phyloP scores from a whole-genome alignment of 495 filamentous ascomycete genomes.

The Pseudotulostoma volvatum region DNA sequence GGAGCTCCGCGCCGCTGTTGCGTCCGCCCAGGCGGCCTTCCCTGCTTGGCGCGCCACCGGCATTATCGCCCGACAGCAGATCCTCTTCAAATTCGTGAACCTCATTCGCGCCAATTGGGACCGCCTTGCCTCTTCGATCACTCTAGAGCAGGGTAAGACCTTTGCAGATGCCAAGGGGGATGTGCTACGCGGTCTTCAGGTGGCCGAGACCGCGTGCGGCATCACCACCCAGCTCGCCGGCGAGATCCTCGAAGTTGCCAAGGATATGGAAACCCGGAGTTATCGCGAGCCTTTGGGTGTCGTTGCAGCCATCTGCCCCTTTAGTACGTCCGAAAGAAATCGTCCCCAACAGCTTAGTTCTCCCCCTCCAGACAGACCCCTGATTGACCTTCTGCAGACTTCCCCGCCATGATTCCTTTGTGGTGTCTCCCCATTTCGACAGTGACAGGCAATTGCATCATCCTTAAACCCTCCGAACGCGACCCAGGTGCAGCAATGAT shows the following conservation, averaged over 20 bases:
- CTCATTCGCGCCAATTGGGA: slow-evolving; percentile 95
- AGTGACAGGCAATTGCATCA: slow-evolving; percentile 81
- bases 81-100: slow-evolving; percentile 90
- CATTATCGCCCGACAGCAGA: slow-evolving; percentile 74
- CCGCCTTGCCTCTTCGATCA: slow-evolving; percentile 84
- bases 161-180: slow-evolving; percentile 92
- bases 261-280: slow-evolving; percentile 96
- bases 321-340: slow-evolving; percentile 55
- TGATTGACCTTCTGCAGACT: no score
- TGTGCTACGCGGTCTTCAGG: slow-evolving; percentile 87
- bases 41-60: slow-evolving; percentile 72
- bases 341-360: no score
- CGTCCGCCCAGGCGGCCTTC: slow-evolving; percentile 80
- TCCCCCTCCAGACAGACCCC: no score
- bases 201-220: slow-evolving; percentile 88
- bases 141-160: slow-evolving; percentile 96
- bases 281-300: slow-evolving; percentile 90
- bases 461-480: slow-evolving; percentile 94
- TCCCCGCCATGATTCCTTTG: slow-evolving; percentile 97
- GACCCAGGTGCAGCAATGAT: slow-evolving; percentile 99
- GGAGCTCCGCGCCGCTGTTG: slow-evolving; percentile 76
- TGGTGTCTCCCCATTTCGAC: slow-evolving; percentile 96
- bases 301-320: slow-evolving; percentile 93
- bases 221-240: slow-evolving; percentile 89
- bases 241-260: slow-evolving; percentile 89